A percentile compares a stretch with the other conserved stretches of the same genome.
phyloP scores from a whole-genome alignment of 306 rosid genomes.

The Senna tora region DNA sequence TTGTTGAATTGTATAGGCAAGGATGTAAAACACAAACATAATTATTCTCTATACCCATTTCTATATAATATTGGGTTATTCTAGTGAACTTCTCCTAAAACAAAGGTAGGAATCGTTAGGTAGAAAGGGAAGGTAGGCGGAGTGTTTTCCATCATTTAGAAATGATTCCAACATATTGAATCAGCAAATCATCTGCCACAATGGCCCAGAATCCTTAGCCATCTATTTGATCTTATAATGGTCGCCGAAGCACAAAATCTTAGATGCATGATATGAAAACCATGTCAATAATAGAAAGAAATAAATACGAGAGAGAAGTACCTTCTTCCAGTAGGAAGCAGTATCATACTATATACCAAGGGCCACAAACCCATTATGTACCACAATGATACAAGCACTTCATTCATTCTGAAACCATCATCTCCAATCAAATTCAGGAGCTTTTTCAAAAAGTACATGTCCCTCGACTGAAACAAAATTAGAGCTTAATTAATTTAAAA shows the following conservation, averaged over 20 bases:
- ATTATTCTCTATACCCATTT: neutral
- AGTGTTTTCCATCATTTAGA: constrained; percentile 15
- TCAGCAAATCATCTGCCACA: neutral
- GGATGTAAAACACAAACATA: constrained; percentile 14
- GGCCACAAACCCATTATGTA: constrained; percentile 97
- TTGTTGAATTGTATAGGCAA: constrained; percentile 11
- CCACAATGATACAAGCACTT: constrained; percentile 84
- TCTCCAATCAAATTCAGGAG: constrained; percentile 76
- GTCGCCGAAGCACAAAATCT: neutral
- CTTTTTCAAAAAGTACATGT: constrained; percentile 75
- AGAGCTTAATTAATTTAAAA: neutral
- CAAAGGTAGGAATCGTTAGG: neutral
- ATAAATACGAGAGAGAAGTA: constrained; percentile 35
- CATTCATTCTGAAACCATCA: constrained; percentile 89
- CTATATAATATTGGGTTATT: neutral
- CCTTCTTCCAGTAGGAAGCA: constrained; percentile 94
- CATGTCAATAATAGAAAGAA: neutral
- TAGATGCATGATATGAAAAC: constrained; percentile 20
- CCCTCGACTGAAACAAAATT: constrained; percentile 59
- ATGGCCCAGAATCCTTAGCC: neutral
- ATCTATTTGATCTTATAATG: constrained; percentile 5
- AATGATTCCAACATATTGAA: neutral
- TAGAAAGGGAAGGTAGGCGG: too few relatives aligned
- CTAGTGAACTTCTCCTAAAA: neutral
- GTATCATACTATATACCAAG: constrained; percentile 72